Base-by-base conservation (phyloP, 2,329 filamentous ascomycete genomes). In the Monosporascus ibericus region DNA sequence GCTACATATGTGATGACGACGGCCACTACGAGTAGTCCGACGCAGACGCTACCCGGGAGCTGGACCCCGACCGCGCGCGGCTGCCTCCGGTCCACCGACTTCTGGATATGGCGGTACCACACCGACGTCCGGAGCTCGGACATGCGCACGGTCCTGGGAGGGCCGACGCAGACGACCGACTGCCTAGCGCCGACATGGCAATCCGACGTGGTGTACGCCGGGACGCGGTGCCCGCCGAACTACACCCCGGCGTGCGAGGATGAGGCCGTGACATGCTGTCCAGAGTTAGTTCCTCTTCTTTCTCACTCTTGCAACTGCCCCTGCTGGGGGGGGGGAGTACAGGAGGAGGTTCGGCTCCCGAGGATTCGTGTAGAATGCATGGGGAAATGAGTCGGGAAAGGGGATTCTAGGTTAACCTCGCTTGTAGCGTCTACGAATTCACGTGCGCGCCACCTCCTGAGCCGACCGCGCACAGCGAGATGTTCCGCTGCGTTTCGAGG, bases 181-280 rank as follows among this genome's bases (percentile, higher is more conserved):
- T 64, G 62, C 48, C 54, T 64, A 46, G 52, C 60, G 2, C 49
- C 62, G 25, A 47, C 53, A 11, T 61, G 60, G 55, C 38, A 47
- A 34, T 38, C 57, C 0, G 56, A 55, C 3, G 22, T 52, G 30
- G 58, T 55, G 15, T 63, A 61, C 27, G 55, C 20, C 5, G 62
- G 55, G 7, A 48, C 58, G 2, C 55, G 44, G 14, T 64, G 62
- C 37, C 62, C 62, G 22, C 37, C 54, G 8, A 50, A 55, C 22
- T 64, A 64, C 37, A 63, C 62, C 2, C 51, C 54, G 14, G 62
- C 60, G 14, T 64, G 60, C 42, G 47, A 48, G 5, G n/a, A 42
- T 17, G 37, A 53, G 8, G 54, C 54, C 6, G 58, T 63, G 27
- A 63, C 61, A 17, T 64, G 62, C 20, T 64, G 62, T 48, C 62